Conservation (phyloP, 306 rosid genomes). For the Vigna reflexopilosa region DNA sequence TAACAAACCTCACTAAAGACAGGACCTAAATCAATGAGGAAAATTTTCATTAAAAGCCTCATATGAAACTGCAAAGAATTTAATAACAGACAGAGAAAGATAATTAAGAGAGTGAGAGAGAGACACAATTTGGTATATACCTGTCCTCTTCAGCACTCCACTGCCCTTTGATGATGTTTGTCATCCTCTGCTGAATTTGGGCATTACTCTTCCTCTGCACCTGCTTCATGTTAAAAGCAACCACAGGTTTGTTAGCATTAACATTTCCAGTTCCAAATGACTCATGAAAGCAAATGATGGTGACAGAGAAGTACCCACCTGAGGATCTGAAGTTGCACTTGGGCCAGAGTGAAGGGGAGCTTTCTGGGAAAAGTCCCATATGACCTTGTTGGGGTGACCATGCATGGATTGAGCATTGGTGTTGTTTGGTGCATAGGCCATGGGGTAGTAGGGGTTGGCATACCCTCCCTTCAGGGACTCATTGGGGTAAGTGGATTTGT, state of each 20-base stretch:
- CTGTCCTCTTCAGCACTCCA: constrained; percentile 76
- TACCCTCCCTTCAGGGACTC: constrained; percentile 4
- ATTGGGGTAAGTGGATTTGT: constrained; percentile 8
- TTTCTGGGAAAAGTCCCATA: constrained; percentile 38
- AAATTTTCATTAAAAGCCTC: not conserved
- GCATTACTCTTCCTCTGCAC: not conserved
- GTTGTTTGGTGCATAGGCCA: constrained; percentile 25
- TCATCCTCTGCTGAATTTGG: constrained; percentile 25
- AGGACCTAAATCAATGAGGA: not conserved
- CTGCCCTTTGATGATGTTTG: constrained; percentile 61
- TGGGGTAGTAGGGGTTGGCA: not conserved
- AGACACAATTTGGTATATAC: constrained; percentile 31
- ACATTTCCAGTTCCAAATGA: not conserved
- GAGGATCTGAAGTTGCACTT: not conserved
- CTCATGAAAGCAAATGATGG: not conserved
- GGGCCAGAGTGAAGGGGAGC: not conserved
- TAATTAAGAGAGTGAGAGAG: not conserved
- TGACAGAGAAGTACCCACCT: not conserved
- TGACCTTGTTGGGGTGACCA: constrained; percentile 15
- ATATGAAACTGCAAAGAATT: not conserved
- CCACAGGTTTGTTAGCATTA: not conserved
- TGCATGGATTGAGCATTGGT: constrained; percentile 46
- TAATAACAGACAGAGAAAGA: not conserved
- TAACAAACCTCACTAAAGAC: not conserved
- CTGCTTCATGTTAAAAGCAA: not conserved